Evolutionary conservation across 768 basidiomycete genomes (phyloP), one percentile per base, ranked within the genome.

Genomic region (Crepidotus variabilis): DNA sequence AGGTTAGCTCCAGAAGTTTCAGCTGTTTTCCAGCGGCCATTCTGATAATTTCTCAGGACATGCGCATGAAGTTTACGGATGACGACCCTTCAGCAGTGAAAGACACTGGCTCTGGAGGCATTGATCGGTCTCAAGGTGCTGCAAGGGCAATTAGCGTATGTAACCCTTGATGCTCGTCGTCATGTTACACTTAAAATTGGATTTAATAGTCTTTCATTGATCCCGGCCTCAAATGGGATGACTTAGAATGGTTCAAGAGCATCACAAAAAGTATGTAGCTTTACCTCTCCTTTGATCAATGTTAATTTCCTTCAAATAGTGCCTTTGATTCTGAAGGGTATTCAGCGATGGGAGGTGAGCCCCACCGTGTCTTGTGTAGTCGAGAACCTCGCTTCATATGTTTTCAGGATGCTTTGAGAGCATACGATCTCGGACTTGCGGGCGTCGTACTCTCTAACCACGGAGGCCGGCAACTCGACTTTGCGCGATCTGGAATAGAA

Each of bases 171-270:
- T 57, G 28, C 18, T 36, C 34, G 48, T 49, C 36, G 23, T 20
- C 54, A 13, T 51, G 45, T 0, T 28, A 21, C n/a, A 39, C 46
- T 59, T 0, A 53, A 6, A 49, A 24, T 14, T 7, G 39, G 22
- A n/a, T n/a, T n/a, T n/a, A n/a, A n/a, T 55, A 94, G 84, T 90
- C 91, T 1, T 99, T 99, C 72, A 98, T 98, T 61, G 97, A 99
- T 67, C 94, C 96, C 0, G 81, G 86, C 1, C 73, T 98, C 56
- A 81, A 82, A 56, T 98, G 96, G 96, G 77, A 79, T 34, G 94
- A 96, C 65, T 75, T 96, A 36, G 73, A 80, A 0, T 96, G 90
- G 80, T 90, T 94, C 72, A 86, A 83, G 70, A 80, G 77, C 58
- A 90, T 92, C 60, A 92, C 91, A 0, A 82, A 79, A 52, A 90